phyloP scores from a whole-genome alignment of 305 asterid species.

The Solanum hybrid region DNA sequence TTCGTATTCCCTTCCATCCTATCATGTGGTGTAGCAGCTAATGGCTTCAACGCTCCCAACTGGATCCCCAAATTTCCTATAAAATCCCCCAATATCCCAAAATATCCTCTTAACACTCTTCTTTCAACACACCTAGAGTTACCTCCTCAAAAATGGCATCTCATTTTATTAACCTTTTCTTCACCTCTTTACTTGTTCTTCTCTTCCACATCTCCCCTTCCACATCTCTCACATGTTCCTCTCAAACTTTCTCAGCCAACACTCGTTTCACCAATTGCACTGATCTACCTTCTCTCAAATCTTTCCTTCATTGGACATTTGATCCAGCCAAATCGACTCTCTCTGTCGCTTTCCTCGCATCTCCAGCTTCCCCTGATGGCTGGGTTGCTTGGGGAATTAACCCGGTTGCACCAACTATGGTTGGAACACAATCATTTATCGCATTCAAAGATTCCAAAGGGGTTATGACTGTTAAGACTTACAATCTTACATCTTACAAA shows the following conservation, averaged over 20 bases:
- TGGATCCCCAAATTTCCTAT: background rate
- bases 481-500: slow-evolving; percentile 29
- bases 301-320: slow-evolving; percentile 60
- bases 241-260: slow-evolving; percentile 29
- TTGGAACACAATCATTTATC: slow-evolving; percentile 41
- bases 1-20: background rate
- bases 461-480: slow-evolving; percentile 33
- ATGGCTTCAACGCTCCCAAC: background rate
- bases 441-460: slow-evolving; percentile 36
- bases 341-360: slow-evolving; percentile 46
- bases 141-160: slow-evolving; percentile 17
- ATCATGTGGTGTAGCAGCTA: background rate
- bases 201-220: slow-evolving; percentile 30
- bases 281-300: slow-evolving; percentile 42
- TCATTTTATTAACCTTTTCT: slow-evolving; percentile 6
- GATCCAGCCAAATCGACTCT: slow-evolving; percentile 31
- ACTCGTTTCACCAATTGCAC: slow-evolving; percentile 32
- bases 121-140: background rate
- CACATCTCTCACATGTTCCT: slow-evolving; percentile 32
- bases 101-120: background rate
- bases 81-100: background rate
- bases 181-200: slow-evolving; percentile 17
- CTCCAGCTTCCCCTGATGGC: slow-evolving; percentile 42
- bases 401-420: slow-evolving; percentile 45
- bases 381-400: slow-evolving; percentile 71